Evolutionary conservation across 768 basidiomycete genomes (phyloP).

Genomic region (Mycena sanguinolenta): DNA sequence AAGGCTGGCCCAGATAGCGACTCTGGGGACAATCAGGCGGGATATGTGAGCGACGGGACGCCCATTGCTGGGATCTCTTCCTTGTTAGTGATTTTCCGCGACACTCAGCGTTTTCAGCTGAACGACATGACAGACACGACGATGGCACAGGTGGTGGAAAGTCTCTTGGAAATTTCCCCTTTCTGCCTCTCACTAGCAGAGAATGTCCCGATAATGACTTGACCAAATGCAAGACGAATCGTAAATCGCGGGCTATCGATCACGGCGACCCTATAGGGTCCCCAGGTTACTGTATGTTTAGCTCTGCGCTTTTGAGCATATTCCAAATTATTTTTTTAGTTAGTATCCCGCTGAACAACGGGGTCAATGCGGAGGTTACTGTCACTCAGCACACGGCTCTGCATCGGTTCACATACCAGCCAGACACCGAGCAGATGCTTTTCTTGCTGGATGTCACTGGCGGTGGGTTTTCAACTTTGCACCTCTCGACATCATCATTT

Average conservation of each 20-base stretch:
- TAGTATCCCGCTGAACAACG: slow-evolving; percentile 50
- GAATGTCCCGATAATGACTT: slow-evolving; percentile 29
- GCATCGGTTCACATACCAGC: slow-evolving; percentile 59
- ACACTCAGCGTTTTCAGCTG: background rate
- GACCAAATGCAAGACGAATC: slow-evolving; percentile 19
- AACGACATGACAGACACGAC: slow-evolving; percentile 26
- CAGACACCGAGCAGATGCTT: slow-evolving; percentile 47
- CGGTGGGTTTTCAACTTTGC: slow-evolving; percentile 1
- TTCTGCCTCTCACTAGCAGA: slow-evolving; percentile 25
- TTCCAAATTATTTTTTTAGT: slow-evolving; percentile 13
- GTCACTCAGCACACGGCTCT: slow-evolving; percentile 58
- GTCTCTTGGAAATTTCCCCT: slow-evolving; percentile 32
- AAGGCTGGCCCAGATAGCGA: slow-evolving; percentile 55
- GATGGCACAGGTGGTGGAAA: slow-evolving; percentile 25
- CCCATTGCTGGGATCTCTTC: slow-evolving; percentile 31
- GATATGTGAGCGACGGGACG: slow-evolving; percentile 31
- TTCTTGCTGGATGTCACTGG: slow-evolving; percentile 28
- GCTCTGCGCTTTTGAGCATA: background rate
- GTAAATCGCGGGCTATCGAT: slow-evolving; percentile 1
- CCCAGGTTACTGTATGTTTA: slow-evolving; percentile 32
- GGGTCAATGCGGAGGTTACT: slow-evolving; percentile 58
- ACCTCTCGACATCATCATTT: background rate
- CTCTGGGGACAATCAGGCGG: slow-evolving; percentile 32
- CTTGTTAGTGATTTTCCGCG: slow-evolving; percentile 11
- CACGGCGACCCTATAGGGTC: slow-evolving; percentile 31